Evolutionary conservation across 2,329 filamentous ascomycete species (phyloP).

Genomic region (Claviceps purpurea): DNA sequence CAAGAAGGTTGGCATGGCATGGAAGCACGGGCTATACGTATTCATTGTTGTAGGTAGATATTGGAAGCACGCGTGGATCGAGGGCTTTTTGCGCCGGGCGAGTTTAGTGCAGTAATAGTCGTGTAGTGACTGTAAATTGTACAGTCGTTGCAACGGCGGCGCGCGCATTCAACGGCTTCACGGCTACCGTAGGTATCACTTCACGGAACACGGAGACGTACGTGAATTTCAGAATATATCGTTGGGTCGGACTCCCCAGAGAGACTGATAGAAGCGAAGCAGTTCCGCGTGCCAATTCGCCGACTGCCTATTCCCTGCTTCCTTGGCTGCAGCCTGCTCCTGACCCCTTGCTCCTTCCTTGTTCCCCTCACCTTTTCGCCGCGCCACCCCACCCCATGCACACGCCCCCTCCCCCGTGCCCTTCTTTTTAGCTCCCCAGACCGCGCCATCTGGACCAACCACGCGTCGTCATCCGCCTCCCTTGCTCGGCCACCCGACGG

Average conservation of each 20-base stretch:
- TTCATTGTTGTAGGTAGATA: too few species aligned
- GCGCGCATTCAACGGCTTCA: background rate
- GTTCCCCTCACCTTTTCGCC: too few species aligned
- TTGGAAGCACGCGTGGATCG: too few species aligned
- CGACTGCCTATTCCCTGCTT: background rate
- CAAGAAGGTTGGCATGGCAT: background rate
- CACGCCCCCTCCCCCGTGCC: background rate
- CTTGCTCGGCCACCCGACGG: conserved; percentile 3
- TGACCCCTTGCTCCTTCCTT: background rate
- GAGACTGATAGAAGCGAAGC: background rate
- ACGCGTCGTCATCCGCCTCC: conserved; percentile 19
- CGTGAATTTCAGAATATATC: background rate
- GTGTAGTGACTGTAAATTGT: background rate
- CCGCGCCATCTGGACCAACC: conserved; percentile 21
- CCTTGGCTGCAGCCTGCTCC: background rate
- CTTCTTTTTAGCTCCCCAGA: background rate
- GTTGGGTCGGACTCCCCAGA: background rate
- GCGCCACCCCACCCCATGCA: too few species aligned
- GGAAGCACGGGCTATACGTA: background rate
- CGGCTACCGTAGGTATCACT: background rate
- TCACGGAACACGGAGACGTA: too few species aligned
- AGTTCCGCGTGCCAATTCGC: background rate
- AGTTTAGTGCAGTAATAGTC: too few species aligned
- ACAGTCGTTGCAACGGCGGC: background rate
- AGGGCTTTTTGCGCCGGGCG: too few species aligned